phyloP scores from a whole-genome alignment of 257 asterid species.

The Thymus quinquecostatus region DNA sequence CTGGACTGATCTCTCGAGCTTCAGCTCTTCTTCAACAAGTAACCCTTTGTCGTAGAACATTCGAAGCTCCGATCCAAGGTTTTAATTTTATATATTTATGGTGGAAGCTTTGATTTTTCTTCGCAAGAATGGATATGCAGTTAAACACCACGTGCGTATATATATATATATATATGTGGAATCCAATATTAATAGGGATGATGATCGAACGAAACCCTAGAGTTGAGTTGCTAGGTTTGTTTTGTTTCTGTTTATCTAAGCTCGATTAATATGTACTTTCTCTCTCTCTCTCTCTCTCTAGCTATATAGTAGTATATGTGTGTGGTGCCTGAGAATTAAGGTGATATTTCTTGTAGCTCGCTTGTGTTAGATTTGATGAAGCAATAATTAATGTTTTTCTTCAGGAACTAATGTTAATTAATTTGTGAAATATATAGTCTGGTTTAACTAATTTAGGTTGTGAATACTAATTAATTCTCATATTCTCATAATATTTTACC shows the following conservation, averaged over 20 bases:
- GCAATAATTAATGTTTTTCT: neutral
- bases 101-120: neutral
- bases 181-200: neutral
- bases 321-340: constrained; percentile 24
- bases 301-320: neutral
- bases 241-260: constrained; percentile 20
- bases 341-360: constrained; percentile 41
- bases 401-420: constrained; percentile 1
- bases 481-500: constrained; percentile 15
- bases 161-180: neutral
- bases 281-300: constrained; percentile 1
- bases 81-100: no score
- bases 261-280: constrained; percentile 27
- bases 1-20: constrained; percentile 80
- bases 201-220: constrained; percentile 55
- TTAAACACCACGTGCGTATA: neutral
- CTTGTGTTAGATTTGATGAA: neutral
- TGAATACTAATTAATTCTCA: no score
- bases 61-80: no score
- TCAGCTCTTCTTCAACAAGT: constrained; percentile 76
- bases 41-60: constrained; percentile 46
- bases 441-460: neutral
- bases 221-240: constrained; percentile 37
- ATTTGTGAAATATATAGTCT: constrained; percentile 19
- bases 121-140: neutral